Base-by-base conservation (phyloP, 2,329 filamentous ascomycete species). In the Alternaria viburni region DNA sequence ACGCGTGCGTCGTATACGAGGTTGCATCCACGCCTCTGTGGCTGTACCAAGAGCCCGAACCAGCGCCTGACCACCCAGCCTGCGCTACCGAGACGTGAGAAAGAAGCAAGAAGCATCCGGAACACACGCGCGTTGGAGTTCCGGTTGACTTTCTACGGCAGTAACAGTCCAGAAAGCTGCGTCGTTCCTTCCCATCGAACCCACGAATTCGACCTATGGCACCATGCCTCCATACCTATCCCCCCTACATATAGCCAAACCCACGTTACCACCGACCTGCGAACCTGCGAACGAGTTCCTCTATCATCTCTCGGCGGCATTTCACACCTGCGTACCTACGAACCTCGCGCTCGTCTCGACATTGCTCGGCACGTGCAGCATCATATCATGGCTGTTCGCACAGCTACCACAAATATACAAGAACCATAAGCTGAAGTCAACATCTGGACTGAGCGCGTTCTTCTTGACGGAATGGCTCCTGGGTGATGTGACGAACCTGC, bases 321-420 rank as follows among this genome's bases (percentile, higher is more conserved):
- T 90, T 66, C 85, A 88, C 71, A 86, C 85, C 65, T 91, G 89
- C 79, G 80, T 91, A 47, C 89, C 89, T 12, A 89, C 88, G 17
- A 85, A 86, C 57, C 83, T 90, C 58, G 88, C 88, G 21, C 83
- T 90, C 62, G 66, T 89, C 61, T 91, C 89, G 21, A 88, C 87
- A 6, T 65, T 85, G 3, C 82, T 90, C 57, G 89, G 89, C 19
- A 84, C 83, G 0, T 80, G 88, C 64, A 90, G 88, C 71, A 91
- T 91, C 64, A 69, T 89, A 54, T 87, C 88, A 46, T 91, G 89
- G 89, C 83, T 91, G 3, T 91, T 90, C 74, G 89, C 89, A 12
- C 89, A 91, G 75, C 81, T 91, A 26, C 89, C 89, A 2, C 89
- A 91, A 72, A 90, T 91, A 66, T 89, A 87, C 80, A 90, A 90